Conservation (phyloP, 2,329 filamentous ascomycete genomes). For the Sporothrix sp. region DNA sequence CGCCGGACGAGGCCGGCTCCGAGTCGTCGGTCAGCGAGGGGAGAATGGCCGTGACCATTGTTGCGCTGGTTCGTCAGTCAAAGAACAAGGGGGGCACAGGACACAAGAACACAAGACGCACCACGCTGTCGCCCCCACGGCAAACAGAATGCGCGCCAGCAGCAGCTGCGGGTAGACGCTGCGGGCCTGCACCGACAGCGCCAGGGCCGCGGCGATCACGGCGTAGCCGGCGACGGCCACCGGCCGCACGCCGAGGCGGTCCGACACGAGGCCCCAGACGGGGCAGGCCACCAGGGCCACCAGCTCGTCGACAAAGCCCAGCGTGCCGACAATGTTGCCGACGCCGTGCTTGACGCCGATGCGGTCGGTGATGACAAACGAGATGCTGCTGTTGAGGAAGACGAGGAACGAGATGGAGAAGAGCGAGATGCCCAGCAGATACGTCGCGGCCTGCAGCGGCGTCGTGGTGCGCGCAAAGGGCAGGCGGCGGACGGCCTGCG, state of each 20-base stretch:
- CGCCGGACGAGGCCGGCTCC: conserved; percentile 17
- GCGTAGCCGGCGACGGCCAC: conserved; percentile 69
- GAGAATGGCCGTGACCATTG: conserved; percentile 94
- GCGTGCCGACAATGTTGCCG: conserved; percentile 71
- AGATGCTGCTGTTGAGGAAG: conserved; percentile 76
- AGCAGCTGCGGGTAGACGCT: conserved; percentile 86
- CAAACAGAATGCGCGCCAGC: conserved; percentile 77
- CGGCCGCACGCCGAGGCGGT: conserved; percentile 64
- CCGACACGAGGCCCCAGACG: conserved; percentile 67
- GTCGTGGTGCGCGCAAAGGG: conserved; percentile 54
- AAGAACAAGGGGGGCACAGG: no score
- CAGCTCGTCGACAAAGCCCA: conserved; percentile 77
- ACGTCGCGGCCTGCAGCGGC: conserved; percentile 55
- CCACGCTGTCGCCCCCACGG: conserved; percentile 81
- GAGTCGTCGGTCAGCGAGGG: conserved; percentile 56
- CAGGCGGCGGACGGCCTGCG: conserved; percentile 31
- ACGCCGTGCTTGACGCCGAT: conserved; percentile 64
- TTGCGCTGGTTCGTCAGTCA: conserved; percentile 57
- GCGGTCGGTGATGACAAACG: conserved; percentile 76
- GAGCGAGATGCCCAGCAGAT: conserved; percentile 71
- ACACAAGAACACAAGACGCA: conserved; percentile 31
- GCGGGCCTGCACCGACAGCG: conserved; percentile 72
- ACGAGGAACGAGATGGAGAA: conserved; percentile 86
- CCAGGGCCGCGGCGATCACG: conserved; percentile 67
- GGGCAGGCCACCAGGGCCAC: conserved; percentile 74